These are phyloP conservation scores for Aspergillus indologenus DNA, from an alignment of 495 filamentous ascomycete species.

Conservation along the genomic window DNA sequence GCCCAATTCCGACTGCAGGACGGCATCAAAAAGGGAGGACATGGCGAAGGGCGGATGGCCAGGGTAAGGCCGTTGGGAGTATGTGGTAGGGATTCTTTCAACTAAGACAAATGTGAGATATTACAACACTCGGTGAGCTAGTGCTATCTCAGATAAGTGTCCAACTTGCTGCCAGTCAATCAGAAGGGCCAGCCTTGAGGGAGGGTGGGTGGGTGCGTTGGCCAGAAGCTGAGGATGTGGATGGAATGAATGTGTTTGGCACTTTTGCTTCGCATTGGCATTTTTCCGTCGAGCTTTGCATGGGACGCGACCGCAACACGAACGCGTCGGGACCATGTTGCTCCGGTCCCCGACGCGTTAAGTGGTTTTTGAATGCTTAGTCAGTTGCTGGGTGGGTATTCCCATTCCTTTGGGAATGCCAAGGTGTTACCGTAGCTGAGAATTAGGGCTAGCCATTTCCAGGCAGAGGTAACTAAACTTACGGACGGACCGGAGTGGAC, in stretches of 20 bases:
- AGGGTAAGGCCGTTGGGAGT: slow-evolving; percentile 18
- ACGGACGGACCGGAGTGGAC: neutral
- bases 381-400: too few relatives aligned
- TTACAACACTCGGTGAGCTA: neutral
- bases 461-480: slow-evolving; percentile 14
- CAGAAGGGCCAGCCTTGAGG: slow-evolving; percentile 4
- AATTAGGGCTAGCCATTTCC: slow-evolving; percentile 13
- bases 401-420: slow-evolving; percentile 1
- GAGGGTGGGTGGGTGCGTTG: neutral
- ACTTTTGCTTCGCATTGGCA: slow-evolving; percentile 5
- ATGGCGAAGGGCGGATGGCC: slow-evolving; percentile 35
- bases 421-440: neutral
- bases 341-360: slow-evolving; percentile 34
- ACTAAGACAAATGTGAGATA: neutral
- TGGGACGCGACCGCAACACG: slow-evolving; percentile 33
- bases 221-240: neutral
- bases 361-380: slow-evolving; percentile 33
- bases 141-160: neutral
- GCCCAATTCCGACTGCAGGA: slow-evolving; percentile 50
- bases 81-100: neutral
- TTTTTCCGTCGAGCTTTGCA: slow-evolving; percentile 9
- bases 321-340: slow-evolving; percentile 30
- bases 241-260: neutral
- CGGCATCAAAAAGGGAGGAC: slow-evolving; percentile 53
- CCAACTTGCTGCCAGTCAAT: neutral